Evolutionary conservation across 768 basidiomycete genomes (phyloP).

Genomic region (Leccinum subgranulosum): DNA sequence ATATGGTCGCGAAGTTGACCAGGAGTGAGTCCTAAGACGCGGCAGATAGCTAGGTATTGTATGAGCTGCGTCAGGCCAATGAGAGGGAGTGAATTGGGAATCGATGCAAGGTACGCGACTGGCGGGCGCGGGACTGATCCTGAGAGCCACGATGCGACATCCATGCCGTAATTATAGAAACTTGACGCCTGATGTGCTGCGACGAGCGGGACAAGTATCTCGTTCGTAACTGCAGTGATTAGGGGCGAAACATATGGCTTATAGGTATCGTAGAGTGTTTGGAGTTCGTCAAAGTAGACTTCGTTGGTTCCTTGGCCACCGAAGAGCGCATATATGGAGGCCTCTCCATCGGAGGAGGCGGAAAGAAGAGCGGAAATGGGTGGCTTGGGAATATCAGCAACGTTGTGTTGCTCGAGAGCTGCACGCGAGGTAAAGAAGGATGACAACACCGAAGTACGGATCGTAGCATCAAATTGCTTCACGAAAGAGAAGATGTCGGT

Average conservation of each 20-base stretch:
- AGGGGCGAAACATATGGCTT: conserved; percentile 78
- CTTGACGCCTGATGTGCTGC: conserved; percentile 51
- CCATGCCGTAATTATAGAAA: conserved; percentile 78
- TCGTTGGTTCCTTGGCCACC: conserved; percentile 99
- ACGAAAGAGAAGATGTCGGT: conserved; percentile 82
- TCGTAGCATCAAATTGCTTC: conserved; percentile 69
- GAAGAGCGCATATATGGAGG: conserved; percentile 87
- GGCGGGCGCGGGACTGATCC: conserved; percentile 70
- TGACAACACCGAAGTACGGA: conserved; percentile 71
- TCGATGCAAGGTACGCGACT: conserved; percentile 82
- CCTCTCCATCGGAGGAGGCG: conserved; percentile 58
- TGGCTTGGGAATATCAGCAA: conserved; percentile 53
- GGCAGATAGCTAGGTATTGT: conserved; percentile 84
- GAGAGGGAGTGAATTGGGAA: conserved; percentile 92
- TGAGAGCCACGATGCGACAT: conserved; percentile 82
- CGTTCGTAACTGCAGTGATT: conserved; percentile 56
- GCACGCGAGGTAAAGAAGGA: conserved; percentile 79
- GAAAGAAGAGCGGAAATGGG: conserved; percentile 67
- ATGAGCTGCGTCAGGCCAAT: conserved; percentile 95
- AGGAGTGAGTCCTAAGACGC: conserved; percentile 70
- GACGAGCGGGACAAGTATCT: conserved; percentile 71
- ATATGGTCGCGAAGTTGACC: conserved; percentile 75
- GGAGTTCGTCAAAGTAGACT: conserved; percentile 95
- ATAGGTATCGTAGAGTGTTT: conserved; percentile 89
- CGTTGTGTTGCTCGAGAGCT: conserved; percentile 55